Evolutionary conservation across 192 early-diverging fungal genomes (phyloP), one percentile per base, ranked within the genome.

Genomic region (Coemansia sp.): DNA sequence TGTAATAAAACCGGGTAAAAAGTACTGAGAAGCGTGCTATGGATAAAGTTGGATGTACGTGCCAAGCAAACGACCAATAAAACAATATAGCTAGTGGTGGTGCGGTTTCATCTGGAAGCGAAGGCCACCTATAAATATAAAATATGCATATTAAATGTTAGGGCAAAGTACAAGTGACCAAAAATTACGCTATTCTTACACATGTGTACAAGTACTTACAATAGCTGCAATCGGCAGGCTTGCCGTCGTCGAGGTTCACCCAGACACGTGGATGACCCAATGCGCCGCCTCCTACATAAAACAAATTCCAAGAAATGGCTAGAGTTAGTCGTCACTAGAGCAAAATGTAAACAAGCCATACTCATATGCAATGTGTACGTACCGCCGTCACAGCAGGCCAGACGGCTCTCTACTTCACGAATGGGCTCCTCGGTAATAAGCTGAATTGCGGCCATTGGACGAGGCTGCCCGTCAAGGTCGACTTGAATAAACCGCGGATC

Each of bases 221-320:
- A 75, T 90, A 90, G 64, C 88, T 86, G 65, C 93, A 95, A 55
- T 88, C 71, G 63, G 91, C 84, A 58, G 90, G 66, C 39, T 69
- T 69, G 56, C 73, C 75, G 14, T 80, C 70, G 60, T 84, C 74
- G 71, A 98, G 85, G 77, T 96, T 96, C 69, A 98, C 92, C 82
- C 89, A 98, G 22, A 98, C 91, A 68, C 90, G 90, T 20, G 95
- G 95, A 68, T 98, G 95, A 32, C 95, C 95, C 29, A 98, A 83
- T 41, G 93, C 73, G 62, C 94, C 95, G 51, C 89, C 94, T 26
- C 79, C 95, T 61, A 61, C 60, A 61, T 14, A 41, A 18, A 53
- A 23, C 41, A 47, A 22, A 47, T 11, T 14, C 16, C 13, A 43
- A 16, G 41, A 12, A 14, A 43, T 43, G 41, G 13, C 41, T 32